Evolutionary conservation across 1,284 basidiomycete species (phyloP), one percentile per base, ranked within the genome.

Genomic region (Mycosarcoma maydis): DNA sequence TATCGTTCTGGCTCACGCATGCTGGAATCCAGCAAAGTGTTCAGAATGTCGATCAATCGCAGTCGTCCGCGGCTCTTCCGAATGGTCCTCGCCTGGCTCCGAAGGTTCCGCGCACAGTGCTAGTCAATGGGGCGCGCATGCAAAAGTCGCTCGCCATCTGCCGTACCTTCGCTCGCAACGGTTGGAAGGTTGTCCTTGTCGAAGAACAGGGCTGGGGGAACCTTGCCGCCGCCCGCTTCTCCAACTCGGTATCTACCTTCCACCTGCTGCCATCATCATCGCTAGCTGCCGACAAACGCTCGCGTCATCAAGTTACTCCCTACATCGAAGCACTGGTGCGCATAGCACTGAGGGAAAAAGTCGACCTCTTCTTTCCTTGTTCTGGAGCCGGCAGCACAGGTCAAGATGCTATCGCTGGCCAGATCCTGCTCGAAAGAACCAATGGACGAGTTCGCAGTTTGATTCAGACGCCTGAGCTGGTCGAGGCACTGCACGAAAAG

Each of bases 41-140:
- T 6, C 6, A 13, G 16, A 6, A 34, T 26, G 22, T 3, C 8
- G 22, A 3, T 19, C 32, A 13, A 2, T n/a, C 13, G 10, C 19
- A 9, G 13, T 37, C 19, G 3, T 40, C 29, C 11, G 26, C 16
- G 26, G 8, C 23, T 23, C 11, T 16, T 13, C 16, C 47, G 16
- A 53, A 56, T 13, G 60, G 45, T 8, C 37, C 32, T 39, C 14
- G 29, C 3, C 10, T 19, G 4, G 22, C 33, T 10, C 2, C 33
- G 0, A 6, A 7, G 2, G 14, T 20, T 26, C 52, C 64, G 45
- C 49, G 59, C n/a, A 80, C 68, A 17, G 83, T 83, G 8, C 78
- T 84, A 7, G 78, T 84, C 44, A 84, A 81, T 53, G 83, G 83
- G 26, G 83, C 82, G 17, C 71, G 83, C n/a, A 84, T 83, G 81